Conservation (phyloP, 2,329 filamentous ascomycete genomes). For the Fusarium temperatum region DNA sequence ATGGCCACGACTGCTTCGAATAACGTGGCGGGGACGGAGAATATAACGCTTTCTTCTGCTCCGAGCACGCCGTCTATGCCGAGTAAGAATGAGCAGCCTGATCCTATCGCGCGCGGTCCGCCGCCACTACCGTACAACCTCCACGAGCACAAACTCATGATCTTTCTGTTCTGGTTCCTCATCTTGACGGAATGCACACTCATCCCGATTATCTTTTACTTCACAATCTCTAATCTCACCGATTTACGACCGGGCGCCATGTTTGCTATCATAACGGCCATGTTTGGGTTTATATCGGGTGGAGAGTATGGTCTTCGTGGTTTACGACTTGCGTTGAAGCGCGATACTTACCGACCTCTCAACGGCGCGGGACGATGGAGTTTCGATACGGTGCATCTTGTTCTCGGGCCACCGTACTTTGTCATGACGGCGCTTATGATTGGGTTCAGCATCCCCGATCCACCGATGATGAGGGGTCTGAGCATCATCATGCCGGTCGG, state of each 20-base stretch:
- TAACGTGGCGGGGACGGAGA: background rate
- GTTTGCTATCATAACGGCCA: slow-evolving; percentile 58
- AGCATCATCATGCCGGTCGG: slow-evolving; percentile 31
- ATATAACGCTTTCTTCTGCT: background rate
- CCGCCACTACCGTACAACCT: slow-evolving; percentile 36
- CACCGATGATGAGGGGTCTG: slow-evolving; percentile 22
- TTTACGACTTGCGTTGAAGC: slow-evolving; percentile 11
- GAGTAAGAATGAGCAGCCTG: background rate
- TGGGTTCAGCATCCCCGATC: slow-evolving; percentile 27
- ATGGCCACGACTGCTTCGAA: background rate
- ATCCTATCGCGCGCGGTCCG: background rate
- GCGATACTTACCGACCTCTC: slow-evolving; percentile 10
- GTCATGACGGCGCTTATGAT: slow-evolving; percentile 33
- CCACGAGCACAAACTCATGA: slow-evolving; percentile 38
- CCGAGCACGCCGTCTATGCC: slow-evolving; percentile 7
- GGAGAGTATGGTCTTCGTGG: slow-evolving; percentile 51
- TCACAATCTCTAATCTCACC: slow-evolving; percentile 49
- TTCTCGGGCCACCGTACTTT: slow-evolving; percentile 21
- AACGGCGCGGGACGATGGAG: slow-evolving; percentile 14
- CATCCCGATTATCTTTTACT: slow-evolving; percentile 58
- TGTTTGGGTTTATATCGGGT: slow-evolving; percentile 57
- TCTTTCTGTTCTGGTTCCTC: slow-evolving; percentile 36
- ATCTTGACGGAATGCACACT: slow-evolving; percentile 37
- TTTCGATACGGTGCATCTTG: slow-evolving; percentile 25
- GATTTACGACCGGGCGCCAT: slow-evolving; percentile 38